Percentiles rank a stretch among this genome's conserved stretches.
These are phyloP conservation scores for Scedosporium minutisporum DNA, from an alignment of 2,329 filamentous ascomycete species.

Conservation along the genomic window DNA sequence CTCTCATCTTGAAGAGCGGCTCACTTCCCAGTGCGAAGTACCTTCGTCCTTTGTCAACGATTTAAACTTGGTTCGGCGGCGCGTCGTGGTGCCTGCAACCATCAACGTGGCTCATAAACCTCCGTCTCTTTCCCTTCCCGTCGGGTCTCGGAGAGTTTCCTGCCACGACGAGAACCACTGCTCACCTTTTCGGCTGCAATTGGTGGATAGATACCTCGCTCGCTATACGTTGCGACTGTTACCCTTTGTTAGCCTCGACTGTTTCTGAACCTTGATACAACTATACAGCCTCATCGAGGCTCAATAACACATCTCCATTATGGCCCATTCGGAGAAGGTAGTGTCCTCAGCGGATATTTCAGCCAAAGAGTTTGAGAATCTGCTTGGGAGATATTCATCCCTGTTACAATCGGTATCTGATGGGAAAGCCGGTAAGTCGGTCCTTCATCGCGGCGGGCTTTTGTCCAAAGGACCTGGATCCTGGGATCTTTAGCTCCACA, in stretches of 20 bases:
- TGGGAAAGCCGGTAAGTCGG: slow-evolving; percentile 31
- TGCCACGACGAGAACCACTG: background rate
- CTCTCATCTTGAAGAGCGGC: too few species aligned
- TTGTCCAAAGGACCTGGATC: background rate
- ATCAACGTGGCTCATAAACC: background rate
- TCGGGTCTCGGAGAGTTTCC: background rate
- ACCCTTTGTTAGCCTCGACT: background rate
- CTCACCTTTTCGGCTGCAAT: background rate
- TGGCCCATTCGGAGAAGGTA: background rate
- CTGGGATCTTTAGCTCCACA: background rate
- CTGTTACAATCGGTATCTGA: slow-evolving; percentile 33
- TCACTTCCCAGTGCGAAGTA: too few species aligned
- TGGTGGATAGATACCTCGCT: background rate
- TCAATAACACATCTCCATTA: background rate
- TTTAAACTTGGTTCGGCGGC: background rate
- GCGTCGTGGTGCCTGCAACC: background rate
- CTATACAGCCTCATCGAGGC: background rate
- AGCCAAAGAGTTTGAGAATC: slow-evolving; percentile 22
- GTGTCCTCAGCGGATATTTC: slow-evolving; percentile 14
- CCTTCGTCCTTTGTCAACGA: too few species aligned
- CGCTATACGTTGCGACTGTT: background rate
- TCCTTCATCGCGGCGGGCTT: slow-evolving; percentile 3
- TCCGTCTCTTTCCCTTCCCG: background rate
- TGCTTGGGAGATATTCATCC: slow-evolving; percentile 27
- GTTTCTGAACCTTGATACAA: background rate